Base-by-base conservation (phyloP, 768 basidiomycete species). In the Symmetrospora coprosmae region DNA sequence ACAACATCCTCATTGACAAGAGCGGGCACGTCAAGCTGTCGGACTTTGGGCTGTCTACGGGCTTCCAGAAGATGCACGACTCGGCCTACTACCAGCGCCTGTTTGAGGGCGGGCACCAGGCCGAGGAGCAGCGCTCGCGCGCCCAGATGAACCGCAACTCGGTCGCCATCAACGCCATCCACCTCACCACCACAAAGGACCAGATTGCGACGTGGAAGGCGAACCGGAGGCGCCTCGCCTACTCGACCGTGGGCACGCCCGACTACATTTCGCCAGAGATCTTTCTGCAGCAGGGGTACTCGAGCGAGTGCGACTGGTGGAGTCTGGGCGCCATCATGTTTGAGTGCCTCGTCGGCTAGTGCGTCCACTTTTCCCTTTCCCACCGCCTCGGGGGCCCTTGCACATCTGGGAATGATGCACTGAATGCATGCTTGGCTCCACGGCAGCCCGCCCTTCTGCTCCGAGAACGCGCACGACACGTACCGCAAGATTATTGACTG, bases 271-370 rank as follows among this genome's bases (percentile, higher is more conserved):
- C 62, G 14, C 66, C 65, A 1, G 88, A 92, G 73, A 92, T 96
- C 69, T 97, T 97, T 78, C 73, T 85, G 62, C 88, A 91, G 71
- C 84, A 87, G 70, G 94, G 94, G n/a, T 97, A 97, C 71, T 89
- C 87, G 23, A 87, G 91, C 68, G 91, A 92, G 73, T 96, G 91
- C 69, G 94, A 99, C 73, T 97, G 91, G 90, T 99, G 94, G 94
- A 94, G 91, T 7, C 78, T 97, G 28, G 94, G 94, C 4, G 87
- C 90, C 17, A 96, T 97, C 76, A 91, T 88, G 85, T 99, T 94
- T 72, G 92, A 97, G 74, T 94, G 86, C 73, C 76, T 97, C 23
- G 87, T 97, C 65, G 94, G 94, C 56, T 97, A 58, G 55, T 58
- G 23, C 94, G 73, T 89, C 91, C 23, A 90, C 89, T 28, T 65